Evolutionary conservation across 495 filamentous ascomycete genomes (phyloP).

Genomic region (Patellaria atrata): DNA sequence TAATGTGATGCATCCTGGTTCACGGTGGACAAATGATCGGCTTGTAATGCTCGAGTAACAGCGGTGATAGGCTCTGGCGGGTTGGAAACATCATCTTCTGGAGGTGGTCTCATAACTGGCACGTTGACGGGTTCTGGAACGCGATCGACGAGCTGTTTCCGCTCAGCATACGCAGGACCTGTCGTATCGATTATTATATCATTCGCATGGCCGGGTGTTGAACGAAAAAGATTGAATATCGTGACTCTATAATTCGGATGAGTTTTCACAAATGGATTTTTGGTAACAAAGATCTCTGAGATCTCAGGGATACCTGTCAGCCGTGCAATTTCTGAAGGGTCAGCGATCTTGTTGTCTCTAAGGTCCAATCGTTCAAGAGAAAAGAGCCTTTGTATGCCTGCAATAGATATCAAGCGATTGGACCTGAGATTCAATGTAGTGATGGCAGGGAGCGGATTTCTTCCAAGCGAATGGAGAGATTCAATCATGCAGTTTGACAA

Average conservation of each 20-base stretch:
- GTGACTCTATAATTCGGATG: constrained; percentile 71
- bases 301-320: constrained; percentile 84
- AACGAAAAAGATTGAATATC: constrained; percentile 93
- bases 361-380: constrained; percentile 84
- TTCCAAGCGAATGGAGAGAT: constrained; percentile 72
- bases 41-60: no score
- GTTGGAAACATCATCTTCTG: constrained; percentile 30
- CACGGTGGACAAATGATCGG: no score
- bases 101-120: constrained; percentile 55
- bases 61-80: constrained; percentile 2
- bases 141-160: constrained; percentile 71
- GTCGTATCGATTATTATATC: constrained; percentile 81
- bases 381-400: constrained; percentile 76
- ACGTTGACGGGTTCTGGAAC: constrained; percentile 56
- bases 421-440: constrained; percentile 81
- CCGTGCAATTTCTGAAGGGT: constrained; percentile 80
- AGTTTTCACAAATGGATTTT: constrained; percentile 81
- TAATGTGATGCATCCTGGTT: constrained; percentile 12
- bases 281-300: constrained; percentile 76
- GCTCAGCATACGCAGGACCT: constrained; percentile 67
- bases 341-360: constrained; percentile 77
- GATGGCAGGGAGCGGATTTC: constrained; percentile 83
- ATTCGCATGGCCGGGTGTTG: constrained; percentile 77
- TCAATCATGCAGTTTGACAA: constrained; percentile 96
- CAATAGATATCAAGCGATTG: constrained; percentile 78